Conservation (phyloP, 208 protist genomes). For the Wallacemonas sp. region DNA sequence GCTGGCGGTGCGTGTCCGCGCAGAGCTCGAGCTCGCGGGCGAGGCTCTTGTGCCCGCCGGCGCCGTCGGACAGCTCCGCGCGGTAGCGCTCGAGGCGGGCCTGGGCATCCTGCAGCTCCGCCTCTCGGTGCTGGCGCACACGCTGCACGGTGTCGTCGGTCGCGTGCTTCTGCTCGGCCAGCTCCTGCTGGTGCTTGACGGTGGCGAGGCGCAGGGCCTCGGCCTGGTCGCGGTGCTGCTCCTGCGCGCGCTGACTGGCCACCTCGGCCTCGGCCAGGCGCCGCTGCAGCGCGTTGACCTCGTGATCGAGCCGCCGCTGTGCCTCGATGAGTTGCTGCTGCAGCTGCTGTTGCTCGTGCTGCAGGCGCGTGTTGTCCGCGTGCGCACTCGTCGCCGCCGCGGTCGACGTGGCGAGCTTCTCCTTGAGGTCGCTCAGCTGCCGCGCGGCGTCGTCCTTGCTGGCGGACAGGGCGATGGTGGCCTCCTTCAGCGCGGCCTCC, state of each 20-base stretch:
- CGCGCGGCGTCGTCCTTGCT: conserved; percentile 27
- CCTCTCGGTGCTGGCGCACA: conserved; percentile 33
- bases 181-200: conserved; percentile 41
- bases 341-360: conserved; percentile 40
- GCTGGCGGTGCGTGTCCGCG: conserved; percentile 32
- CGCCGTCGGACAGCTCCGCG: conserved; percentile 43
- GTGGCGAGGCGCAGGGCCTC: conserved; percentile 38
- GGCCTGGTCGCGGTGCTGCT: conserved; percentile 58
- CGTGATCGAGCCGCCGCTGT: conserved; percentile 33
- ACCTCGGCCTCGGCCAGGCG: conserved; percentile 42
- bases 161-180: conserved; percentile 45
- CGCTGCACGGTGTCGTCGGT: conserved; percentile 34
- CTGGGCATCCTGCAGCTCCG: conserved; percentile 48
- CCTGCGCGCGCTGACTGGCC: conserved; percentile 31
- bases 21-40: conserved; percentile 40
- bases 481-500: conserved; percentile 31
- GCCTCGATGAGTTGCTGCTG: conserved; percentile 42
- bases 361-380: conserved; percentile 46
- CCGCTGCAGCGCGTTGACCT: conserved; percentile 29
- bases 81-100: conserved; percentile 48
- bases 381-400: conserved; percentile 24
- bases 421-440: conserved; percentile 32
- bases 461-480: conserved; percentile 13
- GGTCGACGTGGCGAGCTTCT: conserved; percentile 38
- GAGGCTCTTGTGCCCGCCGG: conserved; percentile 48